Conservation (phyloP, 2,329 filamentous ascomycete genomes). For the Trichothecium roseum region DNA sequence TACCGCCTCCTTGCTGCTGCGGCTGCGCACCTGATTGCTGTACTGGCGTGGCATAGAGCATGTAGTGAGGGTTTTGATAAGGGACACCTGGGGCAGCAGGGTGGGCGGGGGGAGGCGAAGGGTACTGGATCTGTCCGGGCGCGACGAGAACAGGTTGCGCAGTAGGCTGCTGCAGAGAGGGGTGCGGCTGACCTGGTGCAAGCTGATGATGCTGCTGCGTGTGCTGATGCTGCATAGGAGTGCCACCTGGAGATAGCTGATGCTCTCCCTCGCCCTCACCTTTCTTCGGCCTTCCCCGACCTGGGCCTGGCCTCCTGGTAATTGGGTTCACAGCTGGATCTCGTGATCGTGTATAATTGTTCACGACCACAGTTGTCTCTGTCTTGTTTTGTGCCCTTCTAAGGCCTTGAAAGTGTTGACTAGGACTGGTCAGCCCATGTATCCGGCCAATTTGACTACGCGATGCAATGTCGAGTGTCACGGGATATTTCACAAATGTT, state of each 20-base stretch:
- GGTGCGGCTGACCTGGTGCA: too few species aligned
- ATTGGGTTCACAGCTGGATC: constrained; percentile 49
- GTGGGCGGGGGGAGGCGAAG: too few species aligned
- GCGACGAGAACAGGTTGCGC: background rate
- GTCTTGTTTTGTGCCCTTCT: constrained; percentile 43
- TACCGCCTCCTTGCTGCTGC: too few species aligned
- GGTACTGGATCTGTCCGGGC: too few species aligned
- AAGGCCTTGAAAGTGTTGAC: constrained; percentile 52
- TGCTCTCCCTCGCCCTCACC: background rate
- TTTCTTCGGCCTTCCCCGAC: constrained; percentile 43
- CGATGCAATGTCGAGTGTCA: background rate
- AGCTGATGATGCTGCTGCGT: background rate
- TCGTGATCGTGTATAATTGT: constrained; percentile 24
- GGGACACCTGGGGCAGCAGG: too few species aligned
- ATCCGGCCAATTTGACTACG: background rate
- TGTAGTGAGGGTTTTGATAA: too few species aligned
- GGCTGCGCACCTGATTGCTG: too few species aligned
- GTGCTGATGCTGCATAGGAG: background rate
- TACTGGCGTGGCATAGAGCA: too few species aligned
- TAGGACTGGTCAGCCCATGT: constrained; percentile 12
- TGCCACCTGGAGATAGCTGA: background rate
- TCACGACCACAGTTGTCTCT: constrained; percentile 25
- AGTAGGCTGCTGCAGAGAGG: background rate
- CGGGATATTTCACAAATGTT: background rate
- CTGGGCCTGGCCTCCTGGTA: constrained; percentile 48